Conservation (phyloP, 805 yeast genomes). For the Maudiozyma barnettii region DNA sequence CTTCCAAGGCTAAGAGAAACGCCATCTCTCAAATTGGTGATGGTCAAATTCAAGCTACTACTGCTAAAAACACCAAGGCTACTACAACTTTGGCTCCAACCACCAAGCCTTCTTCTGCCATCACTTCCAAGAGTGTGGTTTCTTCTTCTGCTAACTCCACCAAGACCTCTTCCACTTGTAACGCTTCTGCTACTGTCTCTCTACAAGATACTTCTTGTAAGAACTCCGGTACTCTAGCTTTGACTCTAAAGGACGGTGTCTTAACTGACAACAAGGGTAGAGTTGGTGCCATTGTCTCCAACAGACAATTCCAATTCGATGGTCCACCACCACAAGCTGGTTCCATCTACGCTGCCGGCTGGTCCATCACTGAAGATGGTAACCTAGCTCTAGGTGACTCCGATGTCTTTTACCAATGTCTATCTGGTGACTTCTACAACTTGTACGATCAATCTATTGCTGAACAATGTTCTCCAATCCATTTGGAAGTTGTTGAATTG, state of each 20-base stretch:
- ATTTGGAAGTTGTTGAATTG: slow-evolving; percentile 42
- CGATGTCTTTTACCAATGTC: slow-evolving; percentile 54
- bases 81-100: slow-evolving; percentile 18
- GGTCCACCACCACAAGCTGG: slow-evolving; percentile 76
- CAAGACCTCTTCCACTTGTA: slow-evolving; percentile 13
- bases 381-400: slow-evolving; percentile 50
- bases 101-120: slow-evolving; percentile 26
- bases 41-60: slow-evolving; percentile 38
- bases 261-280: slow-evolving; percentile 50
- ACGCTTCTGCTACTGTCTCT: slow-evolving; percentile 24
- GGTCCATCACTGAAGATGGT: slow-evolving; percentile 47
- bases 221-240: slow-evolving; percentile 35
- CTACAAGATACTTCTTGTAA: slow-evolving; percentile 21
- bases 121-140: slow-evolving; percentile 6
- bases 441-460: slow-evolving; percentile 49
- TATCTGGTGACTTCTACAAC: slow-evolving; percentile 59
- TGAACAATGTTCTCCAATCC: slow-evolving; percentile 47
- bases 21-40: slow-evolving; percentile 37
- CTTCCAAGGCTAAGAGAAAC: slow-evolving; percentile 30
- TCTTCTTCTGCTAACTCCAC: slow-evolving; percentile 12
- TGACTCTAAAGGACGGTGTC: slow-evolving; percentile 41
- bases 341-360: slow-evolving; percentile 52
- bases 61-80: slow-evolving; percentile 34
- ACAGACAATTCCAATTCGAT: slow-evolving; percentile 70
- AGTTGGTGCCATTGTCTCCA: slow-evolving; percentile 62